These are phyloP conservation scores for Rubia tinctorum DNA, from an alignment of 305 asterid species.

Conservation along the genomic window DNA sequence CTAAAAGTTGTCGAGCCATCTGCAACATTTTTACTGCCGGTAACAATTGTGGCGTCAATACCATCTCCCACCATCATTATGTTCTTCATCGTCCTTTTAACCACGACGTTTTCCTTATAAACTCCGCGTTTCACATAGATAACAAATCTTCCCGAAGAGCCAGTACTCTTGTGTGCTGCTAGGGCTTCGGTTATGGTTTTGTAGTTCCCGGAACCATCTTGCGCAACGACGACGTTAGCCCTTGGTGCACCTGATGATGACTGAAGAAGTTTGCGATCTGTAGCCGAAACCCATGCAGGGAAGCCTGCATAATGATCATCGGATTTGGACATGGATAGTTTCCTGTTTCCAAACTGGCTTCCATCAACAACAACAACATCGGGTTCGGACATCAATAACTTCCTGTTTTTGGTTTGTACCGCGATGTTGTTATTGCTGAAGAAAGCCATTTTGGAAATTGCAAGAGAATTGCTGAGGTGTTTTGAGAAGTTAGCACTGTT, in stretches of 20 bases:
- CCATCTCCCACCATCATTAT: constrained; percentile 69
- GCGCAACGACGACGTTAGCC: constrained; percentile 50
- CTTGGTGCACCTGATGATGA: constrained; percentile 14
- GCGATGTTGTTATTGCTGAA: not conserved
- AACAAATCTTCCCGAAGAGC: constrained; percentile 33
- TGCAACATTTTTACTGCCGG: constrained; percentile 32
- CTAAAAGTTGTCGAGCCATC: constrained; percentile 60
- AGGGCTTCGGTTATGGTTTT: constrained; percentile 45
- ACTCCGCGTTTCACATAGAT: constrained; percentile 54
- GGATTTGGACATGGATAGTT: not conserved
- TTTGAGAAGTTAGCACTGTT: constrained; percentile 24
- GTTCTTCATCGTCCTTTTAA: constrained; percentile 42
- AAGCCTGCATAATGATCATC: constrained; percentile 14
- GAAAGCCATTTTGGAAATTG: constrained; percentile 38
- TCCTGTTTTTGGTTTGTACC: constrained; percentile 17
- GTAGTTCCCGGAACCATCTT: constrained; percentile 57
- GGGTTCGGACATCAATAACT: constrained; percentile 8
- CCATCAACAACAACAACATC: constrained; percentile 2
- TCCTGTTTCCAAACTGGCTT: not conserved
- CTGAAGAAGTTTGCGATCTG: constrained; percentile 41
- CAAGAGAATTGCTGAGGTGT: constrained; percentile 47
- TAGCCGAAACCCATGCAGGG: constrained; percentile 43
- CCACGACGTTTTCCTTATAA: constrained; percentile 50
- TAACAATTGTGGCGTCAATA: constrained; percentile 52
- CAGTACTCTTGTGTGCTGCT: constrained; percentile 28